Evolutionary conservation across 768 basidiomycete species (phyloP).

Genomic region (Xerocomus brunneocitrinus): DNA sequence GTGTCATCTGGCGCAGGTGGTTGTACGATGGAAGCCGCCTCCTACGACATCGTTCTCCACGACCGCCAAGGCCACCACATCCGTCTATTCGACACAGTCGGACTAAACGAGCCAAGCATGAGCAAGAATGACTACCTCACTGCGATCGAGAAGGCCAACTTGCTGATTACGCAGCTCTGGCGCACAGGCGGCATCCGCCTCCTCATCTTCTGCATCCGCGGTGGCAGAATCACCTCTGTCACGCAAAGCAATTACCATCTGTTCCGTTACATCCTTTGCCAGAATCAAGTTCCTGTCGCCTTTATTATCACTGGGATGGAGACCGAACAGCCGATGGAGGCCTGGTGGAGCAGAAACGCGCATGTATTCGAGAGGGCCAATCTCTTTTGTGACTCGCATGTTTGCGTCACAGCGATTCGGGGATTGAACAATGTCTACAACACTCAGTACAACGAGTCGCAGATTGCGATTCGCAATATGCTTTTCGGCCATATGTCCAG

Average conservation of each 20-base stretch:
- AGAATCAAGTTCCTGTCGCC: conserved; percentile 28
- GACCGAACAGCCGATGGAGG: conserved; percentile 27
- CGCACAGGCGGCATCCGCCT: conserved; percentile 25
- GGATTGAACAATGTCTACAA: conserved; percentile 21
- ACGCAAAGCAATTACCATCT: conserved; percentile 25
- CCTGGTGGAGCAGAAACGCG: conserved; percentile 32
- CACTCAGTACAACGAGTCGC: conserved; percentile 31
- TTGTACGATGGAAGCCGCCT: conserved; percentile 30
- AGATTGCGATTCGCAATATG: conserved; percentile 18
- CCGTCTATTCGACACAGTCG: conserved; percentile 30
- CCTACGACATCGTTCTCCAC: conserved; percentile 22
- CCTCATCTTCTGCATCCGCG: conserved; percentile 32
- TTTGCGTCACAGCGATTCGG: conserved; percentile 35
- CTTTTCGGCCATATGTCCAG: conserved; percentile 15
- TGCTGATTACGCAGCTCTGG: conserved; percentile 30
- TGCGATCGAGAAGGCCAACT: conserved; percentile 27
- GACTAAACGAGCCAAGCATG: conserved; percentile 25
- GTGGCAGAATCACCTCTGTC: conserved; percentile 24
- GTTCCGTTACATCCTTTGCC: conserved; percentile 27
- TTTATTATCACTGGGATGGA: conserved; percentile 32
- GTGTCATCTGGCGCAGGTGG: conserved; percentile 28
- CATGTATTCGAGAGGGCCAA: conserved; percentile 19
- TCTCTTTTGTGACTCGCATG: conserved; percentile 28
- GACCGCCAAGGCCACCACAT: conserved; percentile 11
- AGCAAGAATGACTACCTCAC: conserved; percentile 18